Conservation (phyloP, 2,329 filamentous ascomycete genomes). For the Cordyceps fumosorosea region DNA sequence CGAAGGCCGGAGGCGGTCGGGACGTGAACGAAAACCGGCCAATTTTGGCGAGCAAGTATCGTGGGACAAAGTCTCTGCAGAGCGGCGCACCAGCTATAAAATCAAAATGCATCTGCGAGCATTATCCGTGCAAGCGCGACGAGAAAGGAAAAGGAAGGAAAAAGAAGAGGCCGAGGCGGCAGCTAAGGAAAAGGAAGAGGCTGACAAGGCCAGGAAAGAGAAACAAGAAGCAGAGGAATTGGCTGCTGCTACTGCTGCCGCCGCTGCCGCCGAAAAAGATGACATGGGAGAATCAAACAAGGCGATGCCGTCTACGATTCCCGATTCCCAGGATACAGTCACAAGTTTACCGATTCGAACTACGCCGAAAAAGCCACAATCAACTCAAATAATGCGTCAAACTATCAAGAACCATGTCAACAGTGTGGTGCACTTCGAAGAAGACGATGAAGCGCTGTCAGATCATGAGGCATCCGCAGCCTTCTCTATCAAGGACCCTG, state of each 20-base stretch:
- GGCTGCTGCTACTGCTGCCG: not conserved
- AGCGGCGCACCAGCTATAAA: conserved; percentile 9
- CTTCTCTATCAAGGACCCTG: not conserved
- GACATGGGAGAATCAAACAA: not conserved
- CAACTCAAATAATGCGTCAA: conserved; percentile 6
- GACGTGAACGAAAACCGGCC: conserved; percentile 23
- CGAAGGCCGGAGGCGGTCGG: conserved; percentile 20
- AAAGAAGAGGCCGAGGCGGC: conserved; percentile 10
- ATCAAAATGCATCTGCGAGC: conserved; percentile 11
- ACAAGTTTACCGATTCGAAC: conserved; percentile 6
- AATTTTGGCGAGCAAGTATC: conserved; percentile 26
- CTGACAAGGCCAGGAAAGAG: conserved; percentile 6
- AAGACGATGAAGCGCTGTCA: conserved; percentile 3
- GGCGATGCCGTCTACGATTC: conserved; percentile 9
- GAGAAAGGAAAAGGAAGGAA: not conserved
- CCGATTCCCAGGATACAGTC: conserved; percentile 10
- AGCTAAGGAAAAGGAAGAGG: conserved; percentile 4
- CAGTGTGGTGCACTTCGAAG: conserved; percentile 11
- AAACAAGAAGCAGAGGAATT: not conserved
- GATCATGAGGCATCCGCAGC: not conserved
- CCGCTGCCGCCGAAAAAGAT: not conserved
- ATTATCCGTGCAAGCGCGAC: not conserved
- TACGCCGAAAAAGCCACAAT: conserved; percentile 4
- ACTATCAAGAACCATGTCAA: conserved; percentile 10
- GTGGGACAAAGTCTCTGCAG: conserved; percentile 20